A percentile compares a stretch with the other conserved stretches of the same genome.
These are phyloP conservation scores for Phalaenopsis equestris DNA, from an alignment of 106 monocot species.

Conservation along the genomic window DNA sequence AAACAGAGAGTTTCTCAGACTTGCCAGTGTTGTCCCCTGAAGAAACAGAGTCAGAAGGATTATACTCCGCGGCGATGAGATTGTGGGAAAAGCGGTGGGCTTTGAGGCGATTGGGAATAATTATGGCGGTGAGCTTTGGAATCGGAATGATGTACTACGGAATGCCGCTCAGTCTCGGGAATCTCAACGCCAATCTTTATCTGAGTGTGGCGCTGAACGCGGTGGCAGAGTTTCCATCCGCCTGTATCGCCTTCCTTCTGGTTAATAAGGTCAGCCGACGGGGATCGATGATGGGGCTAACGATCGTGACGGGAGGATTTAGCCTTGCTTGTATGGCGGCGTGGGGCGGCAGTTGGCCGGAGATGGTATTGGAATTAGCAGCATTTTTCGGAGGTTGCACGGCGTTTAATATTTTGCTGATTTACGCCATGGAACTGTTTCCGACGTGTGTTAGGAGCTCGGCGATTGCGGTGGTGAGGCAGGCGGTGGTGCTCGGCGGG, in stretches of 20 bases:
- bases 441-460: constrained; percentile 40
- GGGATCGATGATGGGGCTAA: constrained; percentile 35
- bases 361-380: constrained; percentile 42
- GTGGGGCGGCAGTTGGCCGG: constrained; percentile 28
- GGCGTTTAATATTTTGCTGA: constrained; percentile 43
- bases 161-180: constrained; percentile 29
- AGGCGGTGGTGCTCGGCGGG: constrained; percentile 72
- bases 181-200: constrained; percentile 72
- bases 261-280: constrained; percentile 41
- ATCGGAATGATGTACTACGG: constrained; percentile 84
- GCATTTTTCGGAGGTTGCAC: constrained; percentile 72
- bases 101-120: constrained; percentile 22
- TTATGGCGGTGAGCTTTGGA: constrained; percentile 53
- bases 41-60: constrained; percentile 10
- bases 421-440: constrained; percentile 68
- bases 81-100: constrained; percentile 12
- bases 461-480: constrained; percentile 61
- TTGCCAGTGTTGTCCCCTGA: not conserved
- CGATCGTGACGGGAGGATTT: constrained; percentile 29
- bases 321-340: constrained; percentile 35
- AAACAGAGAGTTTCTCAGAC: not conserved
- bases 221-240: constrained; percentile 58
- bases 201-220: constrained; percentile 67
- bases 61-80: constrained; percentile 47
- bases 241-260: constrained; percentile 29